Conservation (phyloP, 2,329 filamentous ascomycete genomes). For the Fusarium haematococcum region DNA sequence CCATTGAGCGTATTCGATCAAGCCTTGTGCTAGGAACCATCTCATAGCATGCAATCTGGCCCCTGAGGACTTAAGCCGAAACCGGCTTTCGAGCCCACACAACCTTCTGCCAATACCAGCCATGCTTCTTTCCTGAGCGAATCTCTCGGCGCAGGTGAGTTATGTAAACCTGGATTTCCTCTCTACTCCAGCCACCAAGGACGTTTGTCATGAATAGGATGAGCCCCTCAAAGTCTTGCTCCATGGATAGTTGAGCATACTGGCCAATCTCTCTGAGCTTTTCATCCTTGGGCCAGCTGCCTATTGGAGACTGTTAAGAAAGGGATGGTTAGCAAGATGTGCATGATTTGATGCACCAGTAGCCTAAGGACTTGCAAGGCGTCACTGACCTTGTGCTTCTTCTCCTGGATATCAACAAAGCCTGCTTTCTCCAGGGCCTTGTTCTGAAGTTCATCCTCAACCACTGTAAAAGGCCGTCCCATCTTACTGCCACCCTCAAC, state of each 20-base stretch:
- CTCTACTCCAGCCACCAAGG: conserved; percentile 7
- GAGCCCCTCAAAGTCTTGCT: conserved; percentile 11
- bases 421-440: conserved; percentile 34
- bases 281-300: conserved; percentile 9
- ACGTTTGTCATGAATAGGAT: conserved; percentile 13
- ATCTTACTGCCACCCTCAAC: conserved; percentile 36
- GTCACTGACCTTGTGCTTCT: neutral
- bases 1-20: neutral
- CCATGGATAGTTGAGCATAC: conserved; percentile 9
- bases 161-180: neutral
- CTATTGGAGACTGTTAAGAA: neutral
- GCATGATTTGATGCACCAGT: neutral
- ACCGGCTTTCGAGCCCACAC: conserved; percentile 2
- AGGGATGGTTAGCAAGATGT: conserved; percentile 1
- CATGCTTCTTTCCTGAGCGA: conserved; percentile 1
- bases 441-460: conserved; percentile 31
- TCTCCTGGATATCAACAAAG: conserved; percentile 34
- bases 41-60: neutral
- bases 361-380: neutral
- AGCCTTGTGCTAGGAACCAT: neutral
- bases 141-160: neutral
- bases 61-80: neutral
- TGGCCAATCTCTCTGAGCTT: conserved; percentile 14
- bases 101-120: conserved; percentile 4
- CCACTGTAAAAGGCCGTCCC: conserved; percentile 38